phyloP scores from a whole-genome alignment of 495 filamentous ascomycete species.

The Jackrogersella multiformis region DNA sequence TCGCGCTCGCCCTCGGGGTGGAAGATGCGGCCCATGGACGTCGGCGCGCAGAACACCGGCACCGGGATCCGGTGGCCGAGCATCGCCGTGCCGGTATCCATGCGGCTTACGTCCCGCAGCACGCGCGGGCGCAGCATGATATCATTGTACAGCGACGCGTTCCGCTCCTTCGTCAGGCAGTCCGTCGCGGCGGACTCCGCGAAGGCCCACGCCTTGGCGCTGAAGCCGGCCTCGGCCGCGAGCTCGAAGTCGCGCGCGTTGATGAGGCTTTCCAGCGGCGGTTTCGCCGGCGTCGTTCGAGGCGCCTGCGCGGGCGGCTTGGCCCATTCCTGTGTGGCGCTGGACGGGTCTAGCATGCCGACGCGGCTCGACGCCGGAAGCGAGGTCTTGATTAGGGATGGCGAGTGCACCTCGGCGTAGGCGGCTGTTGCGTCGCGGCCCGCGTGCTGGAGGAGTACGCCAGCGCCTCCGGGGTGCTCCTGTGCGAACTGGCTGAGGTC shows the following conservation, averaged over 20 bases:
- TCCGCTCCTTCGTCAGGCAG: slow-evolving; percentile 66
- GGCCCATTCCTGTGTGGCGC: slow-evolving; percentile 37
- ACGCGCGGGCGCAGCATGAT: slow-evolving; percentile 80
- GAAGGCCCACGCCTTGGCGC: slow-evolving; percentile 83
- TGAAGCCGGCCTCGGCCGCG: slow-evolving; percentile 68
- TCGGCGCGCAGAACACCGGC: slow-evolving; percentile 78
- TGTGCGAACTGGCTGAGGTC: slow-evolving; percentile 74
- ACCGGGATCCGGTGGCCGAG: slow-evolving; percentile 66
- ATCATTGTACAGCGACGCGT: slow-evolving; percentile 64
- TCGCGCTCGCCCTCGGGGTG: slow-evolving; percentile 77
- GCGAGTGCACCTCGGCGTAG: slow-evolving; percentile 73
- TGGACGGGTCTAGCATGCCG: slow-evolving; percentile 63
- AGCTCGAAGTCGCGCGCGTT: slow-evolving; percentile 77
- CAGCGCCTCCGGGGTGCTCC: slow-evolving; percentile 70
- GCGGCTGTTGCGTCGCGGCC: slow-evolving; percentile 75
- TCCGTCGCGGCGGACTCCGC: slow-evolving; percentile 85
- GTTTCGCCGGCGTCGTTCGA: slow-evolving; percentile 53
- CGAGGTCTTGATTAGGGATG: slow-evolving; percentile 66
- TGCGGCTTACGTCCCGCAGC: slow-evolving; percentile 69
- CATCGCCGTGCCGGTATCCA: slow-evolving; percentile 67
- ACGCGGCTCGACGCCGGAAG: slow-evolving; percentile 63
- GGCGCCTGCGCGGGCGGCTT: slow-evolving; percentile 28
- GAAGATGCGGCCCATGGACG: slow-evolving; percentile 76
- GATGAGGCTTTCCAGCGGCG: slow-evolving; percentile 74
- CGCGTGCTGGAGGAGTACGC: slow-evolving; percentile 72